Evolutionary conservation across 2,329 filamentous ascomycete genomes (phyloP).

Genomic region (Sporothrix mexicana): DNA sequence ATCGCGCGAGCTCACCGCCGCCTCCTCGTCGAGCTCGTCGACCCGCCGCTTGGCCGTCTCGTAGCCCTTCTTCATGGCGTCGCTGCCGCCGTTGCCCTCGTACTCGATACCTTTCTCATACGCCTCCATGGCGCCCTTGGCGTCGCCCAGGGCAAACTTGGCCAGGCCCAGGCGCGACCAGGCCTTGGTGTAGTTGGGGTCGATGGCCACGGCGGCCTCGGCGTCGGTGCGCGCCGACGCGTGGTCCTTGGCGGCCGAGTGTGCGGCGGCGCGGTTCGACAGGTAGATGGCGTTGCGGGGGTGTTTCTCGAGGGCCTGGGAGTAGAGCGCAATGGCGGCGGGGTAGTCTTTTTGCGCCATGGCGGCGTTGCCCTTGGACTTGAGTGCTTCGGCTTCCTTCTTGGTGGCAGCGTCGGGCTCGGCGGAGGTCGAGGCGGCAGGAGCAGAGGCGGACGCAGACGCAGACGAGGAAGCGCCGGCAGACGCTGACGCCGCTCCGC

Average conservation of each 20-base stretch:
- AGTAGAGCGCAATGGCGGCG: constrained; percentile 83
- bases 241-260: constrained; percentile 84
- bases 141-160: constrained; percentile 88
- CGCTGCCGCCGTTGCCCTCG: constrained; percentile 91
- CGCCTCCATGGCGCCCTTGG: constrained; percentile 90
- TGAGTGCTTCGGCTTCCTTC: constrained; percentile 84
- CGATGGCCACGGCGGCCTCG: constrained; percentile 84
- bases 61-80: constrained; percentile 96
- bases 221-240: constrained; percentile 84
- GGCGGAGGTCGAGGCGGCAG: constrained; percentile 48
- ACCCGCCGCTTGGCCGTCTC: constrained; percentile 91
- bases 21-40: constrained; percentile 71
- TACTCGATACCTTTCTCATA: constrained; percentile 92
- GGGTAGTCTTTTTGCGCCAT: constrained; percentile 94
- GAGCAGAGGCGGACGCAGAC: constrained; percentile 46
- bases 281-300: constrained; percentile 95
- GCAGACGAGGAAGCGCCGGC: constrained; percentile 50
- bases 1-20: constrained; percentile 46
- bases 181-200: constrained; percentile 94
- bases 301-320: constrained; percentile 78
- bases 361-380: constrained; percentile 88
- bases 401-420: constrained; percentile 55
- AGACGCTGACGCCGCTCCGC: constrained; percentile 45
- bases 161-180: constrained; percentile 94
- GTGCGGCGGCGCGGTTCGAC: constrained; percentile 93